Base-by-base conservation (phyloP, 768 basidiomycete genomes). In the Mrakia frigida region DNA sequence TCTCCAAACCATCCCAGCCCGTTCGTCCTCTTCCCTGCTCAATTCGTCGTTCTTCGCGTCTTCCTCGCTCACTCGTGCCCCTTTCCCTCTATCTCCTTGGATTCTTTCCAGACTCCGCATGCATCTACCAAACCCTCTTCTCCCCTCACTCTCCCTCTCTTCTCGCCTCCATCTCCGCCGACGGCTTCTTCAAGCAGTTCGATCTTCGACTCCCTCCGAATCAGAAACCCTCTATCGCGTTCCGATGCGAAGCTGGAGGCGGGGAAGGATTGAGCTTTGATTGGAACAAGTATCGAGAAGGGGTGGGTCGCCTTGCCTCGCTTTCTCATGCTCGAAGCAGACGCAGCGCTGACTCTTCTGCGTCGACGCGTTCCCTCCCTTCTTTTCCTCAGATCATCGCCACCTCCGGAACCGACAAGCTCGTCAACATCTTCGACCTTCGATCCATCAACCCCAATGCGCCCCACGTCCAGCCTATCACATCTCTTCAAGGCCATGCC, bases 91-190 rank as follows among this genome's bases (percentile, higher is more conserved):
- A 5, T 18, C 28, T 31, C 23, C 25, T n/a, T n/a, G n/a, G 21
- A 43, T 7, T 4, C n/a, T 16, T 3, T 25, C 16, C 70, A 70
- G 74, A 79, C 37, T 56, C 52, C 2, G 37, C 68, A 33, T 77
- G 76, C 52, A 91, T 94, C 70, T 98, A 98, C 83, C 89, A 92
- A 81, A 91, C 93, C 2, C 84, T 92, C 53, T 98, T 94, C 86
- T 97, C 94, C 3, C 96, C 96, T 0, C 94, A 96, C 81, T 89
- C 91, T 74, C 91, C 94, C 6, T 90, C 91, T 74, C 83, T 91
- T 43, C 78, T 98, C 75, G 91, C 90, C 0, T 90, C 92, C 2
- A 93, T 92, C 81, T 94, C 93, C 1, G 88, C 91, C 0, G 93
- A 96, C 82, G 95, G 95, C 35, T 90, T 65, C 33, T 39, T 82